Conservation (phyloP, 2,329 filamentous ascomycete genomes). For the Epichloe coenophiala region DNA sequence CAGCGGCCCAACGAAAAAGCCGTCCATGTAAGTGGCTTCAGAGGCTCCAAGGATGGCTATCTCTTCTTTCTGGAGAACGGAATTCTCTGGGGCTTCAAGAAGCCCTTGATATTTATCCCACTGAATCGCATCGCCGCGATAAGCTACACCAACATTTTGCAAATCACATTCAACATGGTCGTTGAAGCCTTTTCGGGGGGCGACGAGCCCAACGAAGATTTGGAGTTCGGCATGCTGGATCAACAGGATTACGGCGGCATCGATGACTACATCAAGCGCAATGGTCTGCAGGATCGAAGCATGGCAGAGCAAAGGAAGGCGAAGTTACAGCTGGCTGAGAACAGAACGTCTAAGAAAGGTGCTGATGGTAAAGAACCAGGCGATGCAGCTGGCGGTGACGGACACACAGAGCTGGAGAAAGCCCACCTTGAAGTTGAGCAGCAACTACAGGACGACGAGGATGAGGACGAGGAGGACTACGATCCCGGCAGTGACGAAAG, state of each 20-base stretch:
- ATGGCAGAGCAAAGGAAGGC: conserved; percentile 56
- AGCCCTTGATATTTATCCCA: conserved; percentile 51
- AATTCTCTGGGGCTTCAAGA: conserved; percentile 59
- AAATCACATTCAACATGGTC: conserved; percentile 55
- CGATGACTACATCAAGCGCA: conserved; percentile 47
- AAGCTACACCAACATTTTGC: conserved; percentile 55
- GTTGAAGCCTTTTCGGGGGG: conserved; percentile 42
- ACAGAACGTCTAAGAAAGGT: conserved; percentile 34
- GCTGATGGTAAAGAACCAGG: conserved; percentile 26
- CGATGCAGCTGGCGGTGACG: conserved; percentile 18
- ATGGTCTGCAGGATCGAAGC: conserved; percentile 51
- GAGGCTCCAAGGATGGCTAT: conserved; percentile 55
- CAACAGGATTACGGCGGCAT: conserved; percentile 54
- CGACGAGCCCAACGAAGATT: conserved; percentile 39
- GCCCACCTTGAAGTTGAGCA: conserved; percentile 39
- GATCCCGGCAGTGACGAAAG: conserved; percentile 50
- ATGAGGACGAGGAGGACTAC: conserved; percentile 53
- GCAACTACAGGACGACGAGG: conserved; percentile 44
- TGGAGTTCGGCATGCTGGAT: conserved; percentile 57
- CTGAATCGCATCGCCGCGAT: conserved; percentile 46
- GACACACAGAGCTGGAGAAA: conserved; percentile 33
- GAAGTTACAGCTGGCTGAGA: conserved; percentile 48
- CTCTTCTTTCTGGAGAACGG: conserved; percentile 54
- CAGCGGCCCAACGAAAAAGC: conserved; percentile 48
- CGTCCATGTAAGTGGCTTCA: conserved; percentile 52